Evolutionary conservation across 805 yeast species (phyloP).

Genomic region (Ogataea chonburiensis): DNA sequence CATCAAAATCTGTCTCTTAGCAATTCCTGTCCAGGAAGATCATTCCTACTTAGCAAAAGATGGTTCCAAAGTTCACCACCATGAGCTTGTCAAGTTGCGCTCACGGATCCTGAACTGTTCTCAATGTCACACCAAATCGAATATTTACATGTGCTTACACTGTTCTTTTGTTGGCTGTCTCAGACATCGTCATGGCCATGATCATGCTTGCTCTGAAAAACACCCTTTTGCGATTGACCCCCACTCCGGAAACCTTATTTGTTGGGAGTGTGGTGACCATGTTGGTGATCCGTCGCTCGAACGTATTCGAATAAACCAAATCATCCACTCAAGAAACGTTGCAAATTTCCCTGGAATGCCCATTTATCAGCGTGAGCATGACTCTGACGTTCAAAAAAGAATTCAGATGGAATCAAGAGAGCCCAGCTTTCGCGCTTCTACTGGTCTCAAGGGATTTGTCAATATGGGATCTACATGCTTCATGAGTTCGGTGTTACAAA

Average conservation of each 20-base stretch:
- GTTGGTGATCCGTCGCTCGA: slow-evolving; percentile 62
- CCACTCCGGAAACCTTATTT: slow-evolving; percentile 63
- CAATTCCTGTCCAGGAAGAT: slow-evolving; percentile 17
- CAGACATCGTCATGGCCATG: slow-evolving; percentile 44
- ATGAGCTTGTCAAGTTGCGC: slow-evolving; percentile 41
- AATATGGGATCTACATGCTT: slow-evolving; percentile 98
- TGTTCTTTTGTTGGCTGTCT: slow-evolving; percentile 78
- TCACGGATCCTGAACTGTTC: slow-evolving; percentile 49
- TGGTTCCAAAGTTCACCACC: slow-evolving; percentile 39
- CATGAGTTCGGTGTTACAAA: slow-evolving; percentile 90
- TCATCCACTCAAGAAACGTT: slow-evolving; percentile 22
- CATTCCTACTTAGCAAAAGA: slow-evolving; percentile 32
- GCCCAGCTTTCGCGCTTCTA: slow-evolving; percentile 55
- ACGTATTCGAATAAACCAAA: slow-evolving; percentile 39
- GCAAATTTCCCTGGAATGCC: slow-evolving; percentile 34
- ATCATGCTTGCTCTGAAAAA: slow-evolving; percentile 46
- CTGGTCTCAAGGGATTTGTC: slow-evolving; percentile 85
- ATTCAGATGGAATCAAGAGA: slow-evolving; percentile 34
- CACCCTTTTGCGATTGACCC: slow-evolving; percentile 68
- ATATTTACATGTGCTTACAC: slow-evolving; percentile 65
- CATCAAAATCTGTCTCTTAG: slow-evolving; percentile 41
- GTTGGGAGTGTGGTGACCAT: slow-evolving; percentile 76
- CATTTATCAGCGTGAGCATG: slow-evolving; percentile 29
- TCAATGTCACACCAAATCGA: slow-evolving; percentile 44
- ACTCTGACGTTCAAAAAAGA: slow-evolving; percentile 24